Evolutionary conservation across 2,329 filamentous ascomycete species (phyloP).

Genomic region (Hymenoscyphus salicellus): DNA sequence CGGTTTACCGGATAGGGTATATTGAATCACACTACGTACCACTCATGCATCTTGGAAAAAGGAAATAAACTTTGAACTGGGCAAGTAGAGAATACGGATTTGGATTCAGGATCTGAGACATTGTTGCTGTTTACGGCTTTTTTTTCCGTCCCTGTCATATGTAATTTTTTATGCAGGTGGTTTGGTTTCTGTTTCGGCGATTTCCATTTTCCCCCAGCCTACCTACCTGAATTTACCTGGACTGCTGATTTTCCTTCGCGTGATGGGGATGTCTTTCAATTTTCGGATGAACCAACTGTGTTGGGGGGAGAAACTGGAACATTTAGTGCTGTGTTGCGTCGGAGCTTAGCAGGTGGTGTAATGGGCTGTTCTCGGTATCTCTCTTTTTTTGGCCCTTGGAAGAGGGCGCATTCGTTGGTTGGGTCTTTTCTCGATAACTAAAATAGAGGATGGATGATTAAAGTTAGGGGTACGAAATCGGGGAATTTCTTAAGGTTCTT

Average conservation of each 20-base stretch:
- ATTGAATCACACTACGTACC: neutral
- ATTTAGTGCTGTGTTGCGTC: no score
- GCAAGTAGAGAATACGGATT: neutral
- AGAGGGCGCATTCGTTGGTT: no score
- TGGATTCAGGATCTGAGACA: neutral
- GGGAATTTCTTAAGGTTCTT: no score
- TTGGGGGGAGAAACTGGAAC: no score
- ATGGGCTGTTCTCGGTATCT: no score
- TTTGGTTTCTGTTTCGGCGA: neutral
- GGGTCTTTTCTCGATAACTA: no score
- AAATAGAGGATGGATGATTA: no score
- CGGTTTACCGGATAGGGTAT: neutral
- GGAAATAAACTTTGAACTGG: neutral
- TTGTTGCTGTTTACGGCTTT: neutral
- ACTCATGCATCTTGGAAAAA: neutral
- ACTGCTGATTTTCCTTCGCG: neutral
- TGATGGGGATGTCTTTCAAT: neutral
- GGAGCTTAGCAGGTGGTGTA: no score
- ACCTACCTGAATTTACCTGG: neutral
- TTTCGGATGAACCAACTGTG: neutral
- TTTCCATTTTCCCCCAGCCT: neutral
- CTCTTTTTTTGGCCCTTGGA: no score
- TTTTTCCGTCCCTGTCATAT: neutral
- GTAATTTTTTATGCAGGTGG: neutral
- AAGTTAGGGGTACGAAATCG: no score